Conservation (phyloP, 345 rosid genomes). For the Sisymbrium altissimum region DNA sequence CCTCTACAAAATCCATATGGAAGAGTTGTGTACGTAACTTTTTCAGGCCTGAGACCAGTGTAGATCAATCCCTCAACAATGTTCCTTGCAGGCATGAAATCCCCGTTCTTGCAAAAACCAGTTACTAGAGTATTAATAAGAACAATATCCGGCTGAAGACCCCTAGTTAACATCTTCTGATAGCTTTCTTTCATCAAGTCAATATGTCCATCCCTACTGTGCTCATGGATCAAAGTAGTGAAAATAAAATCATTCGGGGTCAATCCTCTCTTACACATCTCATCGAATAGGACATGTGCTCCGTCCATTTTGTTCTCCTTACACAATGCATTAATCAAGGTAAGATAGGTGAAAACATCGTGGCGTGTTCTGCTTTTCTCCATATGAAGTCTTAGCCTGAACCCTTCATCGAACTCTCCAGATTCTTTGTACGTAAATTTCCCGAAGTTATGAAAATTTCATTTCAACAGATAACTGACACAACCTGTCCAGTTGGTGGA, state of each 20-base stretch:
- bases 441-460: no score
- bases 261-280: constrained; percentile 55
- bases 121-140: no score
- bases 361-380: constrained; percentile 47
- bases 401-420: no score
- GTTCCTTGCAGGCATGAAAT: constrained; percentile 45
- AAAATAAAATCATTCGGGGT: constrained; percentile 55
- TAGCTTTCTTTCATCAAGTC: constrained; percentile 51
- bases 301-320: constrained; percentile 49
- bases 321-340: constrained; percentile 63
- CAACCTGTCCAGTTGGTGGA: no score
- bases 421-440: no score
- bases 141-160: constrained; percentile 34
- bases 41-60: constrained; percentile 55
- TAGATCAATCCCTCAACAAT: constrained; percentile 50
- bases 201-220: constrained; percentile 58
- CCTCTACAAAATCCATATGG: constrained; percentile 75
- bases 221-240: constrained; percentile 60
- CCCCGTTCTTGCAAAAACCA: no score
- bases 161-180: constrained; percentile 45
- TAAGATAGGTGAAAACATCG: constrained; percentile 68
- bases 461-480: no score
- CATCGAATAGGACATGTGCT: constrained; percentile 54
- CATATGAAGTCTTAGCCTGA: no score
- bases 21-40: constrained; percentile 62